Conservation (phyloP, 352 stramenopile species). For the Globisporangium cystogenes region DNA sequence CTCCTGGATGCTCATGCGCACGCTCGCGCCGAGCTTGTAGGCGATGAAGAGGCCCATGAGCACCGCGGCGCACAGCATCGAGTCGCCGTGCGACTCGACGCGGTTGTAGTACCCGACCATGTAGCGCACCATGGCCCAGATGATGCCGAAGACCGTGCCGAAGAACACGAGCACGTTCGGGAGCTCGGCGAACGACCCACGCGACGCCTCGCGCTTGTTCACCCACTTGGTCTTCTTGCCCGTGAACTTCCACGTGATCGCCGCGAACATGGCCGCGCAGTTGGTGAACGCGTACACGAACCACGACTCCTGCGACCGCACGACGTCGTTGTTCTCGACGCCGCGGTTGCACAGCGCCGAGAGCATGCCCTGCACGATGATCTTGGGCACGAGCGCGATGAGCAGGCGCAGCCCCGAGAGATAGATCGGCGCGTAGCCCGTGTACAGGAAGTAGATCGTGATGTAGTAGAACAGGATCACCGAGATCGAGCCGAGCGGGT, state of each 20-base stretch:
- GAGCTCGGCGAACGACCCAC: constrained; percentile 64
- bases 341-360: constrained; percentile 69
- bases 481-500: constrained; percentile 69
- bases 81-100: constrained; percentile 70
- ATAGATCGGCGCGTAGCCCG: constrained; percentile 78
- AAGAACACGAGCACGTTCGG: constrained; percentile 83
- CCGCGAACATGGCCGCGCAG: constrained; percentile 65
- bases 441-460: constrained; percentile 85
- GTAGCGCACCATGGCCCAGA: constrained; percentile 79
- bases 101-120: constrained; percentile 60
- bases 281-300: constrained; percentile 85
- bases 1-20: constrained; percentile 84
- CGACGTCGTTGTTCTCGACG: constrained; percentile 78
- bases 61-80: constrained; percentile 59
- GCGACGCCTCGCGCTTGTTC: constrained; percentile 57
- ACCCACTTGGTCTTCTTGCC: constrained; percentile 66
- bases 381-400: constrained; percentile 60
- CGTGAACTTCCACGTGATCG: constrained; percentile 79
- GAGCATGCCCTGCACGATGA: constrained; percentile 67
- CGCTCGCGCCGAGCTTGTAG: constrained; percentile 70
- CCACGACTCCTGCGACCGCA: constrained; percentile 72
- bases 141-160: constrained; percentile 57
- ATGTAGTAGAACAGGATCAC: constrained; percentile 84
- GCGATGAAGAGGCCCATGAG: constrained; percentile 75
- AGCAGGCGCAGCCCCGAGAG: constrained; percentile 67